Base-by-base conservation (phyloP, 2,329 filamentous ascomycete genomes). In the Xylariaceae sp. region DNA sequence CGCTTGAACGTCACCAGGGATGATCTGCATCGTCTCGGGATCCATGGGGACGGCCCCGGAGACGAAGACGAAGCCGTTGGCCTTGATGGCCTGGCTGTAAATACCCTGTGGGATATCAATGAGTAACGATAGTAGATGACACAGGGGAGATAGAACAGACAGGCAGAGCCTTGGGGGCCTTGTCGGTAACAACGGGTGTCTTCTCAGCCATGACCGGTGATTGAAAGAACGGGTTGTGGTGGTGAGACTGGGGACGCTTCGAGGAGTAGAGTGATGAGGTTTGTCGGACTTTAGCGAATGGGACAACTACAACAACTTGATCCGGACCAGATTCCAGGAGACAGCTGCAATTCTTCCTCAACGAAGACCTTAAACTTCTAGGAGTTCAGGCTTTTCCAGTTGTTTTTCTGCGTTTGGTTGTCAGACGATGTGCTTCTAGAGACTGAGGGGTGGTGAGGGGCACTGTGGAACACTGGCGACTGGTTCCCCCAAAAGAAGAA, bases 31-130 rank as follows among this genome's bases (percentile, higher is more conserved):
- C 6, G 70, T 69, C 47, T 72, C 68, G 40, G 76, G 72, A 66
- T 87, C 82, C 57, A 82, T 81, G 55, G 85, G 83, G 57, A 89
- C 84, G 58, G 85, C 82, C 57, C 86, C 86, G 0, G 85, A 88
- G 64, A 86, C 78, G 70, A 82, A 90, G 68, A 90, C 78, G 57
- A 85, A 75, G 56, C 81, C 80, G 56, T 82, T 82, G 53, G 85
- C 85, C 59, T 80, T 77, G 68, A 89, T 84, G 61, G 85, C 86
- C 60, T 73, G 71, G 63, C 66, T 73, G 60, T 71, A 72, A 54
- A 74, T 67, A 15, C 60, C 22, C 33, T 36, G 33, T 9, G 33
- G 9, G 12, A 15, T 4, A 15, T 36, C 12, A 10, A 36, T 15
- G 4, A 14, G 33, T 36, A 14, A 27, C 22, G 22, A 5, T 5